Evolutionary conservation across 208 protist genomes (phyloP).

Genomic region (Leishmania braziliensis): DNA sequence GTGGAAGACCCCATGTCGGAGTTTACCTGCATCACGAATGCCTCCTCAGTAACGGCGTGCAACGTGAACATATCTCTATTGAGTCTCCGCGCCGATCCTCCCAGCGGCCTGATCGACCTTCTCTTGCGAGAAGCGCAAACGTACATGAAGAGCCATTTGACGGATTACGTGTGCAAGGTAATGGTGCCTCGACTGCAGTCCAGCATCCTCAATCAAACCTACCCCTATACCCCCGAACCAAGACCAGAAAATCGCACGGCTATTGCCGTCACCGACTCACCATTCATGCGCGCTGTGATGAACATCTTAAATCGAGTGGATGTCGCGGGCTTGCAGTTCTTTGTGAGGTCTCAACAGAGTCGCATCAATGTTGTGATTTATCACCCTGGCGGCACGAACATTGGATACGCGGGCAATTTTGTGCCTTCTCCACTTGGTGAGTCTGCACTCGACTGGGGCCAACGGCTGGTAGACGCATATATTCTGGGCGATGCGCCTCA

Average conservation of each 20-base stretch:
- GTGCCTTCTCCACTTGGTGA: background rate
- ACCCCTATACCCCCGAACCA: background rate
- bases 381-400: background rate
- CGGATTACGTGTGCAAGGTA: slow-evolving; percentile 17
- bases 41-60: slow-evolving; percentile 20
- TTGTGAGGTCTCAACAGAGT: background rate
- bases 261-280: background rate
- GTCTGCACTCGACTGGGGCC: slow-evolving; percentile 8
- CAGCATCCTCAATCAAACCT: background rate
- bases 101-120: slow-evolving; percentile 15
- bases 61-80: slow-evolving; percentile 11
- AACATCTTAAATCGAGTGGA: background rate
- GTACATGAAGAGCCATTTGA: background rate
- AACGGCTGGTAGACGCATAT: slow-evolving; percentile 18
- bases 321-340: background rate
- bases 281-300: background rate
- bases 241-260: background rate
- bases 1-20: background rate
- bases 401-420: background rate
- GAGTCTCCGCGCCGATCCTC: slow-evolving; percentile 9
- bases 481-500: background rate
- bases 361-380: background rate
- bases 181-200: slow-evolving; percentile 11
- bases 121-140: background rate
- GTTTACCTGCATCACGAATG: slow-evolving; percentile 9